phyloP scores from a whole-genome alignment of 2,329 filamentous ascomycete species.

The Exophiala bonariae region DNA sequence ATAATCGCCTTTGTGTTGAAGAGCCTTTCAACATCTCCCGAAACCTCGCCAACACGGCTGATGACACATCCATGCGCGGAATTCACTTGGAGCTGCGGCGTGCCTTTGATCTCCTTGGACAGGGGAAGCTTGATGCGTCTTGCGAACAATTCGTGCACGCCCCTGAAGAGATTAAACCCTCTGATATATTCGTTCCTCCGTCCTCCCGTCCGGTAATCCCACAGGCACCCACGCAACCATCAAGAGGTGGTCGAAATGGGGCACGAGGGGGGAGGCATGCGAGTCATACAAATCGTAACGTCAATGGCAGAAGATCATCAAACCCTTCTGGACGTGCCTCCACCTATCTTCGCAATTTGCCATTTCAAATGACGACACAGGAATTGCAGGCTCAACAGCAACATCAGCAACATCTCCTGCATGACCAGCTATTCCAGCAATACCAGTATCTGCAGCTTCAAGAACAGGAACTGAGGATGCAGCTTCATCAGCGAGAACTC shows the following conservation, averaged over 20 bases:
- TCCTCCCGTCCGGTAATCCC: slow-evolving; percentile 58
- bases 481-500: slow-evolving; percentile 47
- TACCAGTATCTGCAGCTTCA: slow-evolving; percentile 52
- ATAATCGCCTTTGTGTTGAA: slow-evolving; percentile 89
- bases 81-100: slow-evolving; percentile 86
- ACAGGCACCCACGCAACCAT: slow-evolving; percentile 38
- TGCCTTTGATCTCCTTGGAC: slow-evolving; percentile 79
- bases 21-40: slow-evolving; percentile 90
- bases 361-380: slow-evolving; percentile 36
- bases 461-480: slow-evolving; percentile 49
- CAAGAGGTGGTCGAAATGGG: slow-evolving; percentile 50
- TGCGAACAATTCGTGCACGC: slow-evolving; percentile 89
- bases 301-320: slow-evolving; percentile 54
- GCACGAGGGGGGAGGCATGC: slow-evolving; percentile 52
- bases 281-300: slow-evolving; percentile 47
- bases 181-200: slow-evolving; percentile 37
- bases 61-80: slow-evolving; percentile 90
- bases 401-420: slow-evolving; percentile 48
- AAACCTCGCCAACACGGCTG: slow-evolving; percentile 93
- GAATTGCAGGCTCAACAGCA: slow-evolving; percentile 43
- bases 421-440: slow-evolving; percentile 51
- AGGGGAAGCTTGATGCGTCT: slow-evolving; percentile 76
- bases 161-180: slow-evolving; percentile 49
- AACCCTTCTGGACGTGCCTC: slow-evolving; percentile 51
- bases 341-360: slow-evolving; percentile 39